Conservation (phyloP, 345 rosid species). For the Psidium guajava region DNA sequence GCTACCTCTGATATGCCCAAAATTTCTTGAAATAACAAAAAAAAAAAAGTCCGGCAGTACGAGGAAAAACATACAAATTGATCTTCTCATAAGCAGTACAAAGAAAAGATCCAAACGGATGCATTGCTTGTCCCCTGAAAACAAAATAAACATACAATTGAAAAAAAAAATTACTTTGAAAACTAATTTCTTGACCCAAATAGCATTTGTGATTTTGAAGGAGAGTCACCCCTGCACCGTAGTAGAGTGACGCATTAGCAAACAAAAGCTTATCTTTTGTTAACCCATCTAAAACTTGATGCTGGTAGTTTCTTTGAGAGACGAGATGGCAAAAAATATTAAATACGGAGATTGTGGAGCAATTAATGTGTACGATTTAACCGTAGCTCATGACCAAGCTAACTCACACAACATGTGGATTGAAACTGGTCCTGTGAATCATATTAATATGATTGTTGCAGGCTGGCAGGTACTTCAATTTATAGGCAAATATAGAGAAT, state of each 20-base stretch:
- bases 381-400: neutral
- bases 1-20: neutral
- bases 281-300: neutral
- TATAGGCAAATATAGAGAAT: too few species aligned
- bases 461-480: too few species aligned
- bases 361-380: neutral
- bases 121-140: too few species aligned
- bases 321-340: neutral
- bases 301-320: neutral
- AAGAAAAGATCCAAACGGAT: too few species aligned
- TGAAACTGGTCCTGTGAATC: neutral
- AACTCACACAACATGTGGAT: neutral
- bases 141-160: neutral
- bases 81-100: neutral
- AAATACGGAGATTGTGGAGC: neutral
- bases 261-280: neutral
- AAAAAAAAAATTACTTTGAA: neutral
- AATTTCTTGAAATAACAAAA: neutral
- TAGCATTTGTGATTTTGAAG: neutral
- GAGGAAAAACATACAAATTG: neutral
- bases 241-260: neutral
- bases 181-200: neutral
- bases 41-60: neutral
- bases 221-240: neutral
- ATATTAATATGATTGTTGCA: neutral